Percentiles rank a stretch among this genome's conserved stretches.
Evolutionary conservation across 352 stramenopile species (phyloP).

Genomic region (Thalassiosira mediterranea): DNA sequence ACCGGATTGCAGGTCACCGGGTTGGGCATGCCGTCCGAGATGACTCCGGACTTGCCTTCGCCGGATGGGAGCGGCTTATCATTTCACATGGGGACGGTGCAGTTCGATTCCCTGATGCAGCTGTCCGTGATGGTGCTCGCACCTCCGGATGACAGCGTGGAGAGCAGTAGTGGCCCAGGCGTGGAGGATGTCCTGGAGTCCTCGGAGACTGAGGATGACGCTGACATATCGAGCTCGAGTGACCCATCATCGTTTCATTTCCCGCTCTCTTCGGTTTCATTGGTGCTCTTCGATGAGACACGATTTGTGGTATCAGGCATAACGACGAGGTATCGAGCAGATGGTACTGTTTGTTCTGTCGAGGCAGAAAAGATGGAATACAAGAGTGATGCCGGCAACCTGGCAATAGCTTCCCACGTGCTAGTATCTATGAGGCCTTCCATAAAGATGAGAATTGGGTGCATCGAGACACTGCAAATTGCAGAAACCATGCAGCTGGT

Average conservation of each 20-base stretch:
- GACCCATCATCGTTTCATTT: slow-evolving; percentile 35
- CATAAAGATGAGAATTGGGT: slow-evolving; percentile 25
- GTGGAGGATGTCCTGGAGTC: background rate
- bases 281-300: slow-evolving; percentile 36
- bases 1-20: slow-evolving; percentile 38
- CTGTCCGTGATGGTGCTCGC: slow-evolving; percentile 35
- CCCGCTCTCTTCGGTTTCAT: slow-evolving; percentile 25
- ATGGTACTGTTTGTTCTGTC: slow-evolving; percentile 33
- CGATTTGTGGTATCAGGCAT: slow-evolving; percentile 17
- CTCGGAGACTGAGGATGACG: background rate
- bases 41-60: background rate
- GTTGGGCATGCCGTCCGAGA: background rate
- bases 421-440: slow-evolving; percentile 19
- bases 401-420: slow-evolving; percentile 13
- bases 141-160: slow-evolving; percentile 11
- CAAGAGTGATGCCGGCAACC: slow-evolving; percentile 9
- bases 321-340: slow-evolving; percentile 25
- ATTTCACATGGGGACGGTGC: slow-evolving; percentile 23
- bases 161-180: background rate
- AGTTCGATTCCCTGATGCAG: slow-evolving; percentile 35
- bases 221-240: background rate
- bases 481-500: slow-evolving; percentile 12
- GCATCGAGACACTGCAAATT: slow-evolving; percentile 31
- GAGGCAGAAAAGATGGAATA: slow-evolving; percentile 17
- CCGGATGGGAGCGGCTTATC: slow-evolving; percentile 9